phyloP scores from a whole-genome alignment of 768 basidiomycete species.

The Pilatotrama ljubarskyi region DNA sequence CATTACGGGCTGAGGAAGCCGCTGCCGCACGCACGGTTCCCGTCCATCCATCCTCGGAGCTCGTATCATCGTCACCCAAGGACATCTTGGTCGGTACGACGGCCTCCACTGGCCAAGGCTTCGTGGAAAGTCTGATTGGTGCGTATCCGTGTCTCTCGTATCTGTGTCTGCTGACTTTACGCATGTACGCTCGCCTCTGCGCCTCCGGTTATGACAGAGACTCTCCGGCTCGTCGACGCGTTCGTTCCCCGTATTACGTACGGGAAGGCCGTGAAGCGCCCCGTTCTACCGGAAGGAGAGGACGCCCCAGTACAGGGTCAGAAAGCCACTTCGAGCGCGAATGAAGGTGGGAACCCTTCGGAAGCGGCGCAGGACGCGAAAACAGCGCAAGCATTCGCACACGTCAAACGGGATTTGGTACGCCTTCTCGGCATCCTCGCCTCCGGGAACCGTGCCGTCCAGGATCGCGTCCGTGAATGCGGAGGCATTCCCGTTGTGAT shows the following conservation, averaged over 20 bases:
- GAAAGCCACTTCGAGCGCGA: neutral
- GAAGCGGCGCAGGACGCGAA: neutral
- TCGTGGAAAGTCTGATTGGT: constrained; percentile 30
- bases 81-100: constrained; percentile 7
- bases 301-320: neutral
- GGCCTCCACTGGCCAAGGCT: constrained; percentile 16
- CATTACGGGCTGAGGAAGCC: constrained; percentile 50
- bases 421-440: constrained; percentile 80
- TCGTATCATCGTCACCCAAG: constrained; percentile 9
- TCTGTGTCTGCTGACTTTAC: constrained; percentile 2
- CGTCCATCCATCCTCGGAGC: constrained; percentile 2
- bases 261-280: constrained; percentile 52
- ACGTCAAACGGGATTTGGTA: constrained; percentile 89
- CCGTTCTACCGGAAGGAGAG: constrained; percentile 7
- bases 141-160: neutral
- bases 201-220: constrained; percentile 45
- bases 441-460: constrained; percentile 61
- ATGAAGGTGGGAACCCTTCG: neutral
- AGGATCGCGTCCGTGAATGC: constrained; percentile 69
- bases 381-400: constrained; percentile 66
- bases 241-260: constrained; percentile 87
- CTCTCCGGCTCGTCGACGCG: constrained; percentile 71
- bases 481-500: constrained; percentile 82
- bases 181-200: neutral
- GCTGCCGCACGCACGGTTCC: constrained; percentile 25